phyloP scores from a whole-genome alignment of 108 stramenopile genomes.

The Discostella stelligeroides region DNA sequence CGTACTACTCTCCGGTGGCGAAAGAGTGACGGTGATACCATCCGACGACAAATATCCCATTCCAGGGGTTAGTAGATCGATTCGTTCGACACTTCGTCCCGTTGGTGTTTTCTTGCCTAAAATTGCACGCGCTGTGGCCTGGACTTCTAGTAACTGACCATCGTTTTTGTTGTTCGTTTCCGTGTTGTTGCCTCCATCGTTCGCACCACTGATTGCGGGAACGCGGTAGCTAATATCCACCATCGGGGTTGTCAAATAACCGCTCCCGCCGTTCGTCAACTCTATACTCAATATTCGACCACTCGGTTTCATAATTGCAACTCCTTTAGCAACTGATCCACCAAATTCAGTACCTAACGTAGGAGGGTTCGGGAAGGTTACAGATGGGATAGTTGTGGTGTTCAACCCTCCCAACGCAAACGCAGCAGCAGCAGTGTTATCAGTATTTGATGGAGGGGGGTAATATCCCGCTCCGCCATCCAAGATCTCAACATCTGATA shows the following conservation, averaged over 20 bases:
- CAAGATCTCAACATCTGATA: constrained; percentile 52
- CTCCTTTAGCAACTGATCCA: constrained; percentile 59
- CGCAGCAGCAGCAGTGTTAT: no score
- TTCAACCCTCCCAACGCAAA: no score
- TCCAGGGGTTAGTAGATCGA: constrained; percentile 65
- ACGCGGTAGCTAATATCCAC: constrained; percentile 59
- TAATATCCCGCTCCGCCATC: constrained; percentile 74
- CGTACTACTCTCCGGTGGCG: constrained; percentile 53
- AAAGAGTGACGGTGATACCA: constrained; percentile 50
- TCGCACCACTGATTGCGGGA: no score
- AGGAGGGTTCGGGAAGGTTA: constrained; percentile 67
- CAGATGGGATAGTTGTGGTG: constrained; percentile 26
- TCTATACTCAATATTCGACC: constrained; percentile 74
- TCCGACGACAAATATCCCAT: constrained; percentile 56
- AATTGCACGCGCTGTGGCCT: constrained; percentile 68
- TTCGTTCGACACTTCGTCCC: constrained; percentile 63
- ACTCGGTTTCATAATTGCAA: constrained; percentile 60
- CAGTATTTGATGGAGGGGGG: constrained; percentile 57
- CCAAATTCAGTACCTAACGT: constrained; percentile 37
- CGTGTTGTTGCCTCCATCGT: constrained; percentile 8
- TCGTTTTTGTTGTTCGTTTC: not conserved
- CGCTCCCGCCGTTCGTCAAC: constrained; percentile 63
- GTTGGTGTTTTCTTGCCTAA: constrained; percentile 65
- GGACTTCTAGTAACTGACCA: constrained; percentile 8
- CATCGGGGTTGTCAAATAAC: constrained; percentile 62